phyloP scores from a whole-genome alignment of 2,329 filamentous ascomycete genomes.

The Pseudogymnoascus sp. region DNA sequence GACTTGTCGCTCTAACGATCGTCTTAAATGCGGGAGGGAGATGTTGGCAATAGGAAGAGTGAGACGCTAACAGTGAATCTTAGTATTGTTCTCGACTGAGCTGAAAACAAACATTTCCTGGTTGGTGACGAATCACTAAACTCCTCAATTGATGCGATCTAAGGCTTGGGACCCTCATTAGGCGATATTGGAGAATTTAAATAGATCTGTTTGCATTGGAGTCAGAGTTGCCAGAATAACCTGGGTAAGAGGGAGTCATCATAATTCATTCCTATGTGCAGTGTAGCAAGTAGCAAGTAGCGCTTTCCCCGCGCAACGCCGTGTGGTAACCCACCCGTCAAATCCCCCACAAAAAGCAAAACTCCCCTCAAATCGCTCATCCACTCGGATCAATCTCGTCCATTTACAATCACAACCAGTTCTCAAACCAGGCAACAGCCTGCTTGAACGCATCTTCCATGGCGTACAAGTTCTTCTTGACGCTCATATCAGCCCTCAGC shows the following conservation, averaged over 20 bases:
- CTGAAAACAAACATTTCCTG: neutral
- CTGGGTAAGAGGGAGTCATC: neutral
- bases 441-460: constrained; percentile 77
- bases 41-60: neutral
- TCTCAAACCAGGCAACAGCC: constrained; percentile 68
- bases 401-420: constrained; percentile 30
- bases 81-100: neutral
- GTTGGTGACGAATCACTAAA: neutral
- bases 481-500: constrained; percentile 54
- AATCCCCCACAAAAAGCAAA: neutral
- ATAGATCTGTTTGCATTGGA: neutral
- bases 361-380: neutral
- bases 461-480: constrained; percentile 53
- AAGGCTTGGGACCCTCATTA: neutral
- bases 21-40: neutral
- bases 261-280: neutral
- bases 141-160: neutral
- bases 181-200: neutral
- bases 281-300: neutral
- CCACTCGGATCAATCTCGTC: neutral
- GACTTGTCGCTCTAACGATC: neutral
- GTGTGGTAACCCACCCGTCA: neutral
- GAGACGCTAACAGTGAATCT: neutral
- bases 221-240: neutral
- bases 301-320: neutral